A percentile compares a stretch with the other conserved stretches of the same genome.
Evolutionary conservation across 371 early-diverging fungal genomes (phyloP).

Genomic region (Amoeboaphelidium protococcarum): DNA sequence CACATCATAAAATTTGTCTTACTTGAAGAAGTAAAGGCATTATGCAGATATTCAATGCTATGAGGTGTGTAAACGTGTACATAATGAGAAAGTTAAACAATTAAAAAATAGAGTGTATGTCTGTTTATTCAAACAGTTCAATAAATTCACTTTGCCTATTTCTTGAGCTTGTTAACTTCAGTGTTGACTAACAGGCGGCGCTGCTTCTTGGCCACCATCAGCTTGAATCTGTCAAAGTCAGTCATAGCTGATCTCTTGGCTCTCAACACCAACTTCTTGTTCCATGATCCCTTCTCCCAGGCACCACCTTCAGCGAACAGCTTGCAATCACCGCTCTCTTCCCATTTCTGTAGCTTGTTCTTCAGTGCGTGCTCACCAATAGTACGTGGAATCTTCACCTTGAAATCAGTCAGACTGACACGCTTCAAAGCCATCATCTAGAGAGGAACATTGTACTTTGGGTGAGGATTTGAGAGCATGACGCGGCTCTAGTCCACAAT

Average conservation of each 20-base stretch:
- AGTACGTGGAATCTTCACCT: conserved; percentile 59
- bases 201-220: conserved; percentile 52
- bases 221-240: conserved; percentile 95
- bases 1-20: not conserved
- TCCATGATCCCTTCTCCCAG: too few species aligned
- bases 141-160: too few species aligned
- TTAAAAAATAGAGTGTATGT: not conserved
- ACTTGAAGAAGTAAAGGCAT: not conserved
- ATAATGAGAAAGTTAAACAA: not conserved
- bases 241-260: conserved; percentile 39
- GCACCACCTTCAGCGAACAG: too few species aligned
- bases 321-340: too few species aligned
- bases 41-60: not conserved
- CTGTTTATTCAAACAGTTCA: too few species aligned
- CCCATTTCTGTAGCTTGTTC: conserved; percentile 57
- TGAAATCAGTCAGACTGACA: conserved; percentile 56
- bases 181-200: conserved; percentile 2
- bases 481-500: conserved; percentile 94
- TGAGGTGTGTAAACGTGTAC: not conserved
- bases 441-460: conserved; percentile 68
- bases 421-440: conserved; percentile 61
- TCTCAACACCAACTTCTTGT: conserved; percentile 67
- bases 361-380: conserved; percentile 43
- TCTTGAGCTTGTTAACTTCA: too few species aligned
- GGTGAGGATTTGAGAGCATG: conserved; percentile 82